phyloP scores from a whole-genome alignment of 2,329 filamentous ascomycete species.

The Aspergillus sp. region DNA sequence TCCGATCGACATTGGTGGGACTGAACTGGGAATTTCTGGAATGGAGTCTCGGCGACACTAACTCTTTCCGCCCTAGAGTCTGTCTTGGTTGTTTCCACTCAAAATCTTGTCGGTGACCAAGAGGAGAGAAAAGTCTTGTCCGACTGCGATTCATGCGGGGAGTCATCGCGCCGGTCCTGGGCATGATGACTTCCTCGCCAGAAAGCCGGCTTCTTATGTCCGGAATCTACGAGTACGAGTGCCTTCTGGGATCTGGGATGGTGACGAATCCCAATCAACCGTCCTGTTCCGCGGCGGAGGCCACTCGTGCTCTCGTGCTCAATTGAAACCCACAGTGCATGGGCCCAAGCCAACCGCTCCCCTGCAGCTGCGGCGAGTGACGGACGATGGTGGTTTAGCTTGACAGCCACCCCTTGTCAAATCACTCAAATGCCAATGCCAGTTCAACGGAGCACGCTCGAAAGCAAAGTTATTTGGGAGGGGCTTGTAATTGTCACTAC shows the following conservation, averaged over 20 bases:
- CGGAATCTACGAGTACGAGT: not conserved
- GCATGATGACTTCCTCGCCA: not conserved
- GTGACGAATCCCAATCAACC: not conserved
- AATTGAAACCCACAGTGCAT: not conserved
- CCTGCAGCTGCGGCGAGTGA: constrained; percentile 4
- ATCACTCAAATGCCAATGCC: not conserved
- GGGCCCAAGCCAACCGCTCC: not conserved
- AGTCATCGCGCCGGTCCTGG: not conserved
- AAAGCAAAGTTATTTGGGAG: not conserved
- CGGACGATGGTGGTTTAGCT: not conserved
- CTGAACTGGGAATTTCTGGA: constrained; percentile 5
- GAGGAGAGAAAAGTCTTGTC: not conserved
- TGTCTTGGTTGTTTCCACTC: not conserved
- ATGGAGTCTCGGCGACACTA: constrained; percentile 3
- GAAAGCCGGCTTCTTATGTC: not conserved
- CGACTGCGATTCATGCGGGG: not conserved
- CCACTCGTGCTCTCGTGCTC: not conserved
- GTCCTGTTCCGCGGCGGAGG: not conserved
- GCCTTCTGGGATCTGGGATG: not conserved
- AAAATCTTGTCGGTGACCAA: not conserved
- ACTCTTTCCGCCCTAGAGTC: not conserved
- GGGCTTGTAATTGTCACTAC: not conserved
- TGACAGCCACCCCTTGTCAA: not conserved
- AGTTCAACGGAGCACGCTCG: not conserved
- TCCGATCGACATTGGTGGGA: constrained; percentile 4